Base-by-base conservation (phyloP, 192 early-diverging fungal species). In the Rhizophagus clarus region DNA sequence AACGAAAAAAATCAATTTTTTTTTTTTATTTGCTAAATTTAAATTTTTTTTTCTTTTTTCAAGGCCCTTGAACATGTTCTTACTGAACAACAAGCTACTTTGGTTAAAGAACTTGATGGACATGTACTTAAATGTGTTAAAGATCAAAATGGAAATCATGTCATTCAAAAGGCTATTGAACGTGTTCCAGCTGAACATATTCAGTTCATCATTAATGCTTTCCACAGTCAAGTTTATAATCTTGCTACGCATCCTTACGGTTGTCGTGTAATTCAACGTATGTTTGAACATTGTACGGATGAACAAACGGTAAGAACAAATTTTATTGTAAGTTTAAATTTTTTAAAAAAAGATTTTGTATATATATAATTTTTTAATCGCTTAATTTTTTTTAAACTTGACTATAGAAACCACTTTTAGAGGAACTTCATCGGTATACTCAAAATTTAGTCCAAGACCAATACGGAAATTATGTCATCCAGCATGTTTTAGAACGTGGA, bases 61-160 rank as follows among this genome's bases (percentile, higher is more conserved):
- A 28, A 88, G 83, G 96, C 95, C 2, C 90, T 99, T 20, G 98
- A 99, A 83, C 93, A 98, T 80, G 95, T 99, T 22, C 84, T 94
- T 61, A 88, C 91, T 0, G 96, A 96, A 73, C 96, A 97, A 87
- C 98, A 99, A 88, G 93, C 95, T 6, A 84, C 86, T 51, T 91
- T 99, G 71, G 93, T 99, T 34, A 90, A 88, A 61, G 98, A 99
- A 82, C 88, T 99, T 66, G 95, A 98, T 79, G 97, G 97, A 1
- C 91, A 96, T 86, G 96, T 99, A 5, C 88, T 99, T 37, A 97
- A 98, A 85, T 99, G 98, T 83, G 96, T 99, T 82, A 98, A 98
- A 85, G 98, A 99, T 84, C 98, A 99, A 86, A 99, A 99, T 84
- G 98, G 98, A 69, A 99, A 99, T 86, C 98, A 99, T 77, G 98